Percentiles rank a stretch among this genome's conserved stretches.
Conservation (phyloP, 2,329 filamentous ascomycete genomes). For the Sclerotinia nivalis region DNA sequence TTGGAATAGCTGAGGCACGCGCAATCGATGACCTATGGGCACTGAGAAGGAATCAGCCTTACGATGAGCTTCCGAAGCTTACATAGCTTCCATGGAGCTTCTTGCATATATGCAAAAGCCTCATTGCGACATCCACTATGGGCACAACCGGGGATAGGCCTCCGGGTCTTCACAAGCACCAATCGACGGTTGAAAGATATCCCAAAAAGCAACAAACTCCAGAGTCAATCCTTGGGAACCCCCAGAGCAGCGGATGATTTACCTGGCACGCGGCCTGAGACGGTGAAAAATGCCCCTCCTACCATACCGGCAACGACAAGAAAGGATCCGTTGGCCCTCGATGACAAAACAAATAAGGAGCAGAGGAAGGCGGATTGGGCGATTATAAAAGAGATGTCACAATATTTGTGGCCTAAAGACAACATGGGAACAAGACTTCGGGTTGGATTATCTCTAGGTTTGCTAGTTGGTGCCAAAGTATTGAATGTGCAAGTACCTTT, state of each 20-base stretch:
- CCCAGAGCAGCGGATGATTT: conserved; percentile 31
- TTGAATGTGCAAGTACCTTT: conserved; percentile 98
- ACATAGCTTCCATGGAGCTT: conserved; percentile 36
- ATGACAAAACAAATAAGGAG: conserved; percentile 73
- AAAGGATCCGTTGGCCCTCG: conserved; percentile 60
- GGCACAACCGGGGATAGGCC: conserved; percentile 28
- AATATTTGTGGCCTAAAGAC: conserved; percentile 94
- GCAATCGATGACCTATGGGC: conserved; percentile 28
- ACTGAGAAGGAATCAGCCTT: conserved; percentile 14
- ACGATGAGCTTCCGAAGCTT: conserved; percentile 39
- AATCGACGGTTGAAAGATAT: conserved; percentile 33
- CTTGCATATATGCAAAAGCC: conserved; percentile 36
- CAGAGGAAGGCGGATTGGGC: conserved; percentile 98
- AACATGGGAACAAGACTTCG: conserved; percentile 79
- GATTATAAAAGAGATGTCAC: conserved; percentile 96
- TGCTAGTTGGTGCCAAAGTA: conserved; percentile 88
- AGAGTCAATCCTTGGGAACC: conserved; percentile 31
- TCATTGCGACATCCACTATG: conserved; percentile 32
- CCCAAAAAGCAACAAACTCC: conserved; percentile 27
- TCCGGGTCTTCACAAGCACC: conserved; percentile 39
- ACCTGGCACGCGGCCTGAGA: conserved; percentile 34
- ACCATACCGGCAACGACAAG: conserved; percentile 29
- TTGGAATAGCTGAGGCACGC: conserved; percentile 21
- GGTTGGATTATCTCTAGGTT: conserved; percentile 77
- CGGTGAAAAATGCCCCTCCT: conserved; percentile 30